phyloP scores from a whole-genome alignment of 257 asterid species.

The Nicotiana sylvestris region DNA sequence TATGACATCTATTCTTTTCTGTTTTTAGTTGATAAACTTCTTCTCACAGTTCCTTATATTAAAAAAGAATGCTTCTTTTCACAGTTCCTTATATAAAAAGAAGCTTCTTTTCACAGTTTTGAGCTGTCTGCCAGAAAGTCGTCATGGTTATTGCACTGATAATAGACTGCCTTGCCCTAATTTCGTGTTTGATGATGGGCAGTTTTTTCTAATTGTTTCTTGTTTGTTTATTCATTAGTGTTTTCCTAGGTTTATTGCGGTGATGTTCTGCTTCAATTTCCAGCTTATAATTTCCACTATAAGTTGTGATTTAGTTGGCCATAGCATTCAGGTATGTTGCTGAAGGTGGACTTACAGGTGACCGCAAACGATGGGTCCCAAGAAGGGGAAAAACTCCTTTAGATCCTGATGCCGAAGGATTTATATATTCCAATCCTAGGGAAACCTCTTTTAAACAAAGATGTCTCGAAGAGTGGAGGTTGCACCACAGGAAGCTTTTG shows the following conservation, averaged over 20 bases:
- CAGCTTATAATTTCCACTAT: background rate
- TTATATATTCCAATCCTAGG: constrained; percentile 75
- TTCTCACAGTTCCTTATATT: background rate
- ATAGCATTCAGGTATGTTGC: constrained; percentile 65
- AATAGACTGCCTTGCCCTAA: background rate
- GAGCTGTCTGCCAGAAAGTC: background rate
- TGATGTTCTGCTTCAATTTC: background rate
- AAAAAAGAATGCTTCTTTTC: background rate
- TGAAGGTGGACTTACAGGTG: constrained; percentile 99
- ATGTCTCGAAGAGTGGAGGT: constrained; percentile 86
- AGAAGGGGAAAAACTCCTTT: constrained; percentile 95
- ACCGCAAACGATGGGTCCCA: constrained; percentile 97
- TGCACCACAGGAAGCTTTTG: constrained; percentile 82
- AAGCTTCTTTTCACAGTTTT: background rate
- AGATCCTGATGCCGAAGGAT: constrained; percentile 96
- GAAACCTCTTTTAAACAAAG: constrained; percentile 95
- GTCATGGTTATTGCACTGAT: background rate
- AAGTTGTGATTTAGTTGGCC: constrained; percentile 27
- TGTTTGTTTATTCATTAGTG: background rate
- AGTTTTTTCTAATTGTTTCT: constrained; percentile 3
- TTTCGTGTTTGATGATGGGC: constrained; percentile 3
- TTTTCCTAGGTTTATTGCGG: background rate
- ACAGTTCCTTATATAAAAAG: background rate
- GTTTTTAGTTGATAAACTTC: constrained; percentile 2
- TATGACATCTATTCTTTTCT: background rate